Evolutionary conservation across 1,284 basidiomycete species (phyloP).

Genomic region (Apiotrichum siamense): DNA sequence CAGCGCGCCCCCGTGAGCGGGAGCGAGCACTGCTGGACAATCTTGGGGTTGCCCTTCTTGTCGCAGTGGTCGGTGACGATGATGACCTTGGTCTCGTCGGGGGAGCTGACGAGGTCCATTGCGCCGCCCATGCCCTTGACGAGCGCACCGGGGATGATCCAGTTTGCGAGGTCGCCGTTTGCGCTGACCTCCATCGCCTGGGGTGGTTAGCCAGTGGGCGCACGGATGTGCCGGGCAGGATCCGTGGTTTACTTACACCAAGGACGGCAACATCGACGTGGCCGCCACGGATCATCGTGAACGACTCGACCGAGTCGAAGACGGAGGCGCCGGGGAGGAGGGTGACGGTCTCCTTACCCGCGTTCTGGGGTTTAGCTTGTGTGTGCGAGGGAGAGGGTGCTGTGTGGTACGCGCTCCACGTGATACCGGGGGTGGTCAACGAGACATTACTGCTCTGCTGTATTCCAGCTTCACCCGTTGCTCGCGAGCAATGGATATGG

Average conservation of each 20-base stretch:
- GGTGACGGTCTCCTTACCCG: conserved; percentile 93
- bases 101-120: conserved; percentile 92
- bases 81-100: conserved; percentile 63
- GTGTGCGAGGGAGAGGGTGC: too few species aligned
- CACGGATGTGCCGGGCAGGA: neutral
- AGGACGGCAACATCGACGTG: conserved; percentile 91
- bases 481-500: too few species aligned
- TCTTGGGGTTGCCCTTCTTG: conserved; percentile 83
- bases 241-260: conserved; percentile 39
- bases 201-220: conserved; percentile 30
- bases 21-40: conserved; percentile 71
- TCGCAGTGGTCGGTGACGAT: conserved; percentile 55
- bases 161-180: conserved; percentile 89
- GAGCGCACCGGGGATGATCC: conserved; percentile 93
- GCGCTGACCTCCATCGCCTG: conserved; percentile 84
- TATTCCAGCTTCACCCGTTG: too few species aligned
- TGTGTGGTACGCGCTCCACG: too few species aligned
- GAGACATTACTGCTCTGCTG: too few species aligned
- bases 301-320: conserved; percentile 60
- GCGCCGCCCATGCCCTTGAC: conserved; percentile 90
- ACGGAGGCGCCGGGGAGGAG: conserved; percentile 84
- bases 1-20: conserved; percentile 81
- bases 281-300: conserved; percentile 93
- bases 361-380: conserved; percentile 93
- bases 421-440: too few species aligned